phyloP scores from a whole-genome alignment of 2,329 filamentous ascomycete genomes.

The Colletotrichum musae region DNA sequence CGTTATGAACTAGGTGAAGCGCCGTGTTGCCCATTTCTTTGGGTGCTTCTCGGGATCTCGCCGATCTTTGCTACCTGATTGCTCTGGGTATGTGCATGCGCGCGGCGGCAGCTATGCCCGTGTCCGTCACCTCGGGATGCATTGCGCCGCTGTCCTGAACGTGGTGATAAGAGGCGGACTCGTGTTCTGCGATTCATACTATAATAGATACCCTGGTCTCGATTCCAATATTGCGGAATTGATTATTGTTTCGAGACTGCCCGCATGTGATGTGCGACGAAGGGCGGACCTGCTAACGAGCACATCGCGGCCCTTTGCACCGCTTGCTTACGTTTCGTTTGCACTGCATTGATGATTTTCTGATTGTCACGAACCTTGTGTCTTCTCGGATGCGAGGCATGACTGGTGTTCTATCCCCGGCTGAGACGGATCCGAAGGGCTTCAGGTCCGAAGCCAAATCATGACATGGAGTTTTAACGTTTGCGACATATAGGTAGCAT shows the following conservation, averaged over 20 bases:
- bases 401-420: not conserved
- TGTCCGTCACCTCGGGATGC: slow-evolving; percentile 14
- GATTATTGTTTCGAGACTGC: no score
- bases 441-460: not conserved
- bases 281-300: not conserved
- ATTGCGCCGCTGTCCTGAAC: slow-evolving; percentile 28
- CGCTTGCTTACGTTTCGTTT: not conserved
- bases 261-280: slow-evolving; percentile 7
- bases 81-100: not conserved
- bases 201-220: no score
- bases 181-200: not conserved
- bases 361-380: not conserved
- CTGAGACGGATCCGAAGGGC: slow-evolving; percentile 24
- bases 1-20: no score
- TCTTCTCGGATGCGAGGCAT: slow-evolving; percentile 6
- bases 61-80: slow-evolving; percentile 3
- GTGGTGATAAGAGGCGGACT: not conserved
- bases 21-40: not conserved
- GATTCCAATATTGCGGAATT: no score
- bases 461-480: not conserved
- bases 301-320: not conserved
- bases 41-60: slow-evolving; percentile 16
- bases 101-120: not conserved
- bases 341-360: slow-evolving; percentile 2
- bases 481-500: not conserved